Evolutionary conservation across 148 eudicot genomes (phyloP).

Genomic region (Limonium bicolor): DNA sequence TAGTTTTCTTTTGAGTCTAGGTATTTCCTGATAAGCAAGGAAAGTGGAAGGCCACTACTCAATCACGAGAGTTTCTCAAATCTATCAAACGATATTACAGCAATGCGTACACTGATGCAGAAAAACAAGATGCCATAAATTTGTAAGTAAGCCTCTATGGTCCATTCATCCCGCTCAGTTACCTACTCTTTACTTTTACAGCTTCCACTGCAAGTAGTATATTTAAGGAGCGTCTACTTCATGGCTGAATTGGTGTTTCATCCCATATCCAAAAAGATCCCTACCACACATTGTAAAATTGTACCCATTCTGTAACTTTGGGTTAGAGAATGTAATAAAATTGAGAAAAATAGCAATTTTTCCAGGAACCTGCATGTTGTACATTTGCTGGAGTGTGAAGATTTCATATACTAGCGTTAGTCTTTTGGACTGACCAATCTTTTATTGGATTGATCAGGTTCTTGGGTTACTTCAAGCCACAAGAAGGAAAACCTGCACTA

Average conservation of each 20-base stretch:
- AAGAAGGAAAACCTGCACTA: constrained; percentile 93
- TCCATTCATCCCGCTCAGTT: no score
- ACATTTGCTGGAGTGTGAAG: no score
- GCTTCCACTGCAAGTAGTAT: no score
- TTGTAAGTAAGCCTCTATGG: constrained; percentile 54
- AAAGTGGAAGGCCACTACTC: constrained; percentile 98
- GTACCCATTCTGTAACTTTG: no score
- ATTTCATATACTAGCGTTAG: not conserved
- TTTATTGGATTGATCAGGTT: constrained; percentile 30
- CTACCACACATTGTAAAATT: no score
- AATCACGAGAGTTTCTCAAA: constrained; percentile 87
- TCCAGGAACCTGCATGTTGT: no score
- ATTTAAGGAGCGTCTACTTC: no score
- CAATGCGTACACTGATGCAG: constrained; percentile 97
- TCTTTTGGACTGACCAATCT: not conserved
- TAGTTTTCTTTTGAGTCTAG: constrained; percentile 16
- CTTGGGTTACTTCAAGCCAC: constrained; percentile 95
- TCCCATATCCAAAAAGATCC: no score
- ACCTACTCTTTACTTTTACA: no score
- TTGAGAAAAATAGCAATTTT: no score
- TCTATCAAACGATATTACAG: constrained; percentile 96
- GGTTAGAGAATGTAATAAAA: no score
- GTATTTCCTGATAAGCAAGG: constrained; percentile 95
- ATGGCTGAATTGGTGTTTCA: no score
- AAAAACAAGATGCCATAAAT: constrained; percentile 97